Evolutionary conservation across 2,329 filamentous ascomycete genomes (phyloP).

Genomic region (Colletotrichum tropicale): DNA sequence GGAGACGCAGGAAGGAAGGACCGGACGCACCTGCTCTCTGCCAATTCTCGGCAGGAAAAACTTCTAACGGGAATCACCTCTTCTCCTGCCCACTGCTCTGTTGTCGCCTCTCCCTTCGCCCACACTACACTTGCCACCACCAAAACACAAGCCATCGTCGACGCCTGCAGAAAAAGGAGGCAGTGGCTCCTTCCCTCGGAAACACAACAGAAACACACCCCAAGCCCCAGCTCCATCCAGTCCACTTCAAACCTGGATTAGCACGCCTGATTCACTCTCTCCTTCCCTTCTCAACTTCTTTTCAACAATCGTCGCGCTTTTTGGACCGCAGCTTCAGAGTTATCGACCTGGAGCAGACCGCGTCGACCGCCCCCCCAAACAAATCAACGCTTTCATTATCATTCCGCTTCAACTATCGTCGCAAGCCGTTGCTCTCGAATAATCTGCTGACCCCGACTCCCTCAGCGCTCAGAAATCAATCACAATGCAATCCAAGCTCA

Average conservation of each 20-base stretch:
- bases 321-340: constrained; percentile 15
- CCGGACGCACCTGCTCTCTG: not conserved
- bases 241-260: not conserved
- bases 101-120: constrained; percentile 32
- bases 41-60: constrained; percentile 17
- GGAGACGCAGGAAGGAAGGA: not conserved
- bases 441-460: not conserved
- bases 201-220: constrained; percentile 11
- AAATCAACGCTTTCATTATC: constrained; percentile 16
- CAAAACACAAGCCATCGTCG: not conserved
- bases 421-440: not conserved
- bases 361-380: not conserved
- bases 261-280: not conserved
- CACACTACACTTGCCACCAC: constrained; percentile 5
- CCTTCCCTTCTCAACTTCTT: not conserved
- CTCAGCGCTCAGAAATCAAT: constrained; percentile 16
- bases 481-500: constrained; percentile 52
- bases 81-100: constrained; percentile 26
- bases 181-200: not conserved
- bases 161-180: not conserved
- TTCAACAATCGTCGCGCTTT: not conserved
- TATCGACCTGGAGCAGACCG: constrained; percentile 12
- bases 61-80: constrained; percentile 24
- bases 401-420: not conserved
- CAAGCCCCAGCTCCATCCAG: not conserved